Evolutionary conservation across 345 rosid genomes (phyloP), one percentile per base, ranked within the genome.

Genomic region (Rubroshorea leprosula): DNA sequence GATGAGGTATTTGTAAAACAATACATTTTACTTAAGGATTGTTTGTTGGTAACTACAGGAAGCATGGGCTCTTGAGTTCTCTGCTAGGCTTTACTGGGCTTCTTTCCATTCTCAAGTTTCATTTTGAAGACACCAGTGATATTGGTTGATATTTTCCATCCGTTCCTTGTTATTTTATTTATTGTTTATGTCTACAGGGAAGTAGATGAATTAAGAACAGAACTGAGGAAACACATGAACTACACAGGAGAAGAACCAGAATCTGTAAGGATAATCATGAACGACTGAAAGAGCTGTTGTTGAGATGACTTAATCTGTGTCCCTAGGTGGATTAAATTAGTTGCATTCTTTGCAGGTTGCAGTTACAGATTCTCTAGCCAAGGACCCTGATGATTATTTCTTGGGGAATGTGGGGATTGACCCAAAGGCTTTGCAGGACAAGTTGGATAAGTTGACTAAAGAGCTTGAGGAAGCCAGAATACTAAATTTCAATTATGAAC

Each of bases 391-490:
- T n/a, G n/a, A n/a, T n/a, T n/a, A n/a, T n/a, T n/a, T n/a, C n/a
- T n/a, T n/a, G n/a, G n/a, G 53, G 39, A 43, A 66, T 53, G 58
- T 57, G 68, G 62, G 49, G 65, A 50, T 61, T 50, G 72, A 71
- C 48, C 59, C 38, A 68, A 77, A 58, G 47, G 45, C 72, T 22
- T 51, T 79, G 69, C 80, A 78, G 66, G 71, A 55, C 74, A 87
- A 77, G 72, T 66, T 83, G 67, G 72, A 69, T 49, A 81, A 74
- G 70, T 56, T 81, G 55, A 63, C 58, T 47, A 73, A 75, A 54
- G 92, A 91, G 49, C 80, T 91, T 56, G 79, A 84, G 67, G 65
- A 74, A 49, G 80, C 87, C 35, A 82, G 69, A 63, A 66, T 68
- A 38, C 80, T 75, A 48, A 85, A 83, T 62, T 71, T 51, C 51